These are phyloP conservation scores for Ophiostoma australiae DNA, from an alignment of 2,329 filamentous ascomycete genomes.

Conservation along the genomic window DNA sequence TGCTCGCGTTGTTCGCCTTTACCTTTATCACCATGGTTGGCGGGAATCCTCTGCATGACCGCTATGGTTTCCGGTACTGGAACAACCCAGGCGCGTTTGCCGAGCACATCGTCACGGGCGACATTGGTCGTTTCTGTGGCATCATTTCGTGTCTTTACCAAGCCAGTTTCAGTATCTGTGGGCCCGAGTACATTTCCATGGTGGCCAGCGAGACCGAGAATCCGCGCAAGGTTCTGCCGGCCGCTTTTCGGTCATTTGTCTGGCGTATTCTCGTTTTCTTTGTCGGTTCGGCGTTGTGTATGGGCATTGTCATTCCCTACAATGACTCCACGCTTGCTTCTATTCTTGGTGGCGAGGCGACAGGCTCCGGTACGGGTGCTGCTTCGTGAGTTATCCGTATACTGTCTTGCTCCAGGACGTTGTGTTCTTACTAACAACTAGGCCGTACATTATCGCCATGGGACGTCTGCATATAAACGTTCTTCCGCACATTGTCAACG, in stretches of 20 bases:
- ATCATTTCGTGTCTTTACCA: slow-evolving; percentile 42
- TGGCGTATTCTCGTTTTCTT: slow-evolving; percentile 63
- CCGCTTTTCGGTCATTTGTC: slow-evolving; percentile 62
- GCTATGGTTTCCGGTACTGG: slow-evolving; percentile 27
- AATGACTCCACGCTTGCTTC: slow-evolving; percentile 52
- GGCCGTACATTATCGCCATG: slow-evolving; percentile 51
- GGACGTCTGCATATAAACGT: slow-evolving; percentile 48
- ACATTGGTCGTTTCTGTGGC: slow-evolving; percentile 40
- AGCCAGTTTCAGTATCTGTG: slow-evolving; percentile 47
- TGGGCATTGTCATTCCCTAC: slow-evolving; percentile 59
- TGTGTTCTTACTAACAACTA: neutral
- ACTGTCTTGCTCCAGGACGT: neutral
- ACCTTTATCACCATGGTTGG: slow-evolving; percentile 45
- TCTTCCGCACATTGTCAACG: slow-evolving; percentile 58
- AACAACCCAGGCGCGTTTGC: slow-evolving; percentile 41
- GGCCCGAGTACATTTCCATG: slow-evolving; percentile 56
- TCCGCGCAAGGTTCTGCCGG: slow-evolving; percentile 54
- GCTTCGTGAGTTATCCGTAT: slow-evolving; percentile 29
- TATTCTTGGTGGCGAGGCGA: slow-evolving; percentile 45
- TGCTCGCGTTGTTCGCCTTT: slow-evolving; percentile 48
- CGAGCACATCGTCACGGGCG: slow-evolving; percentile 37
- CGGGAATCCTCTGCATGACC: slow-evolving; percentile 28
- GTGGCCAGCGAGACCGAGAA: slow-evolving; percentile 51
- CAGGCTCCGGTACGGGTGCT: slow-evolving; percentile 49
- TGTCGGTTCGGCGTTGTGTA: slow-evolving; percentile 57